These are phyloP conservation scores for Daldinia loculata DNA, from an alignment of 495 filamentous ascomycete species.

Conservation along the genomic window DNA sequence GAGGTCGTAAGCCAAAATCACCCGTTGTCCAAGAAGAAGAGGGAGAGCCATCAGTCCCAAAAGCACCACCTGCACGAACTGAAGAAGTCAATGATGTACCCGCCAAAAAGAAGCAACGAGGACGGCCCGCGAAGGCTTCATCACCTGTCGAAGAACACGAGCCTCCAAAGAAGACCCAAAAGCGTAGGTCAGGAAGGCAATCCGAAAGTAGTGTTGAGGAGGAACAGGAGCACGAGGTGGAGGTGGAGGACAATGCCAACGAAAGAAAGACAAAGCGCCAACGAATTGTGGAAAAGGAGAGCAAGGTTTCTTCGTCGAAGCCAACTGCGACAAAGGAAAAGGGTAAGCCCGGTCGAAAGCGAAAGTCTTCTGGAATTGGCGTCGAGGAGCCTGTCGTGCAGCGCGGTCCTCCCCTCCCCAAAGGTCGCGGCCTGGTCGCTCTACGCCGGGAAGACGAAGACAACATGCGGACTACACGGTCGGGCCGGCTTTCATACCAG, in stretches of 20 bases:
- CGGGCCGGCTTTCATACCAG: slow-evolving; percentile 66
- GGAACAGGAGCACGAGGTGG: slow-evolving; percentile 29
- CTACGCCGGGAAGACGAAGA: slow-evolving; percentile 70
- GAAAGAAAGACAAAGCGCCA: slow-evolving; percentile 42
- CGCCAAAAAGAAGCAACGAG: slow-evolving; percentile 45
- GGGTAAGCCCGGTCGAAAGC: slow-evolving; percentile 48
- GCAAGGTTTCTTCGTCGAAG: slow-evolving; percentile 31
- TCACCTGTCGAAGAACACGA: slow-evolving; percentile 23
- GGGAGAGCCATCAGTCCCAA: slow-evolving; percentile 30
- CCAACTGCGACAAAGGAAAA: slow-evolving; percentile 42
- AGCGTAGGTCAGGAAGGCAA: slow-evolving; percentile 38
- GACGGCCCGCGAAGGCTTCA: slow-evolving; percentile 41
- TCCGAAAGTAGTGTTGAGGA: slow-evolving; percentile 25
- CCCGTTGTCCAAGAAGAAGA: slow-evolving; percentile 27
- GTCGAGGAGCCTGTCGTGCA: slow-evolving; percentile 55
- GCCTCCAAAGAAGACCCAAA: slow-evolving; percentile 32
- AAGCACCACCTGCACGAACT: slow-evolving; percentile 34
- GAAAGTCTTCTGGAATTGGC: slow-evolving; percentile 50
- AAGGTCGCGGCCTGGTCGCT: slow-evolving; percentile 71
- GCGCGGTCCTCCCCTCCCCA: slow-evolving; percentile 62
- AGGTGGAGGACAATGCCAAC: slow-evolving; percentile 27
- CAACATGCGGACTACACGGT: slow-evolving; percentile 59
- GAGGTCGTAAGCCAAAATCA: slow-evolving; percentile 46
- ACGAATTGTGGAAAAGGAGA: slow-evolving; percentile 28
- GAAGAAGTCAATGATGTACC: slow-evolving; percentile 38